Conservation (phyloP, 192 early-diverging fungal species). For the Lobosporangium transversale region DNA sequence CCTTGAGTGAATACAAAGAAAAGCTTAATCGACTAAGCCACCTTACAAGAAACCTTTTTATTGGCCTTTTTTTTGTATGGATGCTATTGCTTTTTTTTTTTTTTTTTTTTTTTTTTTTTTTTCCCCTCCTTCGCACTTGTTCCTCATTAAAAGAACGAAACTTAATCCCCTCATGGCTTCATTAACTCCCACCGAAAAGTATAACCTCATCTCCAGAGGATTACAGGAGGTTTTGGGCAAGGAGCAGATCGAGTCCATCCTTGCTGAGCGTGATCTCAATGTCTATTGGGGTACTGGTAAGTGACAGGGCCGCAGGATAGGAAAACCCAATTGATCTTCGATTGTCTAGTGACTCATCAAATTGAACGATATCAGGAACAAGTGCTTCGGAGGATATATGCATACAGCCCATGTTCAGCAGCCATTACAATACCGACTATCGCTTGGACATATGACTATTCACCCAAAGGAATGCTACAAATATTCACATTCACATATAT, state of each 20-base stretch:
- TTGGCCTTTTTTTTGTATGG: no score
- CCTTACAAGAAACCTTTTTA: no score
- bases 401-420: no score
- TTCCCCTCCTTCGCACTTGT: background rate
- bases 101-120: background rate
- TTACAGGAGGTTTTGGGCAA: slow-evolving; percentile 93
- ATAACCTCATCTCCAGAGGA: slow-evolving; percentile 89
- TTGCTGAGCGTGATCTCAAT: slow-evolving; percentile 88
- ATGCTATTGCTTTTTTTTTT: background rate
- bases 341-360: slow-evolving; percentile 22
- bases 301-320: no score
- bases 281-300: slow-evolving; percentile 95
- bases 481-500: background rate
- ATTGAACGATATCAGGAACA: no score
- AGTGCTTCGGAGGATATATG: no score
- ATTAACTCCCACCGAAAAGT: slow-evolving; percentile 72
- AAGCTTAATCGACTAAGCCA: no score
- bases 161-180: slow-evolving; percentile 25
- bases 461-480: background rate
- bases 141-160: background rate
- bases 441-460: no score
- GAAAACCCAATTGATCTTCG: no score
- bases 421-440: no score
- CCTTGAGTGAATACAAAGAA: no score
- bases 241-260: slow-evolving; percentile 85